Base-by-base conservation (phyloP, 306 rosid genomes). In the Pyrus communis region DNA sequence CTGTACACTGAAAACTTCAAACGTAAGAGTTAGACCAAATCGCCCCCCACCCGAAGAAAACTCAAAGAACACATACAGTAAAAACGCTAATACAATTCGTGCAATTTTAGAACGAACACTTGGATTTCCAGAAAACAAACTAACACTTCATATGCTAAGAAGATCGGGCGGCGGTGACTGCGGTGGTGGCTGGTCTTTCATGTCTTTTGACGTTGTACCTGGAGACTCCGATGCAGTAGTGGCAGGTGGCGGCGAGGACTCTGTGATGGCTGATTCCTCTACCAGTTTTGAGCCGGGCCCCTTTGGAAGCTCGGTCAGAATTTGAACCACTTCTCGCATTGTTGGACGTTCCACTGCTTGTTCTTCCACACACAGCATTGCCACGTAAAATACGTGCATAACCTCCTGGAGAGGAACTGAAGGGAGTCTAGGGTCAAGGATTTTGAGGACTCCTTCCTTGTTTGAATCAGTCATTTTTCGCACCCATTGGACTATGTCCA, bases 321-420 rank as follows among this genome's bases (percentile, higher is more conserved):
- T 95, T 86, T 95, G 99, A 78, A 95, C 97, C 30, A 95, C 99
- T 82, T 95, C 99, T 0, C 99, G 84, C 99, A 95, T 95, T 5
- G 99, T 92, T 40, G 97, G 99, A 35, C 99, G 86, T 84, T 92
- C 97, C 21, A 95, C 96, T 5, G 97, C 99, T 17, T 92, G 99
- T 69, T 95, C 99, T 82, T 95, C 99, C 19, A 95, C 99, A 33
- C 99, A 95, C 2, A 95, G 87, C 92, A 95, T 86, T 38, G 99
- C 99, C 11, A 95, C 96, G 42, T 95, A 90, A 85, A 95, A 95
- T 3, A 92, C 87, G 78, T 95, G 97, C 89, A 87, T 91, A 57
- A 91, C 93, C 77, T 92, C 97, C 11, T 89, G 85, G 73, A 95
- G 91, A 9, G 99, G 99, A 66, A 94, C 92, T 9, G 98, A 87